Percentiles rank a stretch among this genome's conserved stretches.
Evolutionary conservation across 441 rosid genomes (phyloP).

Genomic region (Populus hybrid): DNA sequence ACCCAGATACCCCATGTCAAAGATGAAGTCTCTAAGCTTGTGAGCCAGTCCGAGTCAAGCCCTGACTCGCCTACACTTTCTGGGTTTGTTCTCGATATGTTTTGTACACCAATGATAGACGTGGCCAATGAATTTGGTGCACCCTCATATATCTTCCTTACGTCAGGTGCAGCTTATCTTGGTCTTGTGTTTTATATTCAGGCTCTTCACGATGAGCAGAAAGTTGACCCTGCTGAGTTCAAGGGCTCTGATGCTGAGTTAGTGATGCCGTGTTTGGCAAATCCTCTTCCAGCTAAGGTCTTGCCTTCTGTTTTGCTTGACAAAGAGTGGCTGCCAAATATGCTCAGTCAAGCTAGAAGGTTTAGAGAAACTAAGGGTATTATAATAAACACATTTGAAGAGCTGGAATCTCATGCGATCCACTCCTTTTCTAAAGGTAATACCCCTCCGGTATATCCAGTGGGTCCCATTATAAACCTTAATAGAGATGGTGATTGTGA

Average conservation of each 20-base stretch:
- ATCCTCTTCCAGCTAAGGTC: neutral
- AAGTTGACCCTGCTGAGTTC: neutral
- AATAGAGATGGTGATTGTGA: neutral
- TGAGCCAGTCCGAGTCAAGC: neutral
- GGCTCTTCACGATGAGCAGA: neutral
- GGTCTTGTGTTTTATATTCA: neutral
- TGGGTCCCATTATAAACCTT: neutral
- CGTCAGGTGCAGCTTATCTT: neutral
- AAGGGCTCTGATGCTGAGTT: neutral
- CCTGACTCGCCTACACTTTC: constrained; percentile 20
- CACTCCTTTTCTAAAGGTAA: no score
- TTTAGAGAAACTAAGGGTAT: no score
- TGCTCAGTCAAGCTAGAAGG: no score
- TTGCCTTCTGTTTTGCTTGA: neutral
- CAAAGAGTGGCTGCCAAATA: no score
- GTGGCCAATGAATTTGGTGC: neutral
- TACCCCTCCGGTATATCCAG: no score
- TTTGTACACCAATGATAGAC: neutral
- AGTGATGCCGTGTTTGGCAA: neutral
- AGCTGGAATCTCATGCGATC: no score
- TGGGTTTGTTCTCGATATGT: constrained; percentile 20
- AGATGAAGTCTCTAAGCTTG: neutral
- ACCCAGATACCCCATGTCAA: constrained; percentile 16
- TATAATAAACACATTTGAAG: no score
- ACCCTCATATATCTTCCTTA: neutral